These are phyloP conservation scores for Auriscalpium orientale DNA, from an alignment of 768 basidiomycete genomes.

Conservation along the genomic window DNA sequence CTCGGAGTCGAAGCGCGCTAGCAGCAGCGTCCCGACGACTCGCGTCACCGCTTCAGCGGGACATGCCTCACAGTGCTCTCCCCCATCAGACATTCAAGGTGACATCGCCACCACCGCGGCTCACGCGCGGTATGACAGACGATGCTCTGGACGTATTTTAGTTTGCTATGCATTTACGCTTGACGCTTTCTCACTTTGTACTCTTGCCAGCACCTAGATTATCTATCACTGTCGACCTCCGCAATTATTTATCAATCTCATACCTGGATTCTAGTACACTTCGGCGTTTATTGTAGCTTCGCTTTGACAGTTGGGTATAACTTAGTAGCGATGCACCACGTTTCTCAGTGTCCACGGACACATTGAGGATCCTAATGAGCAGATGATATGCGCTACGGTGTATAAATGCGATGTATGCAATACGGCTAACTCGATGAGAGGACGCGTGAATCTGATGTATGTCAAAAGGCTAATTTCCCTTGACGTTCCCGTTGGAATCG, in stretches of 20 bases:
- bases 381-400: too few relatives aligned
- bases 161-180: not conserved
- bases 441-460: too few relatives aligned
- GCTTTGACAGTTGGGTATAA: not conserved
- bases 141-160: constrained; percentile 9
- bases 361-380: too few relatives aligned
- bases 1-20: constrained; percentile 10
- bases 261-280: not conserved
- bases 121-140: constrained; percentile 11
- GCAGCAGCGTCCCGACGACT: not conserved
- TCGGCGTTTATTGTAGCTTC: not conserved
- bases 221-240: not conserved
- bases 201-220: not conserved
- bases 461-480: not conserved
- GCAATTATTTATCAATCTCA: not conserved
- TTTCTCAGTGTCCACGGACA: too few relatives aligned
- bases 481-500: not conserved
- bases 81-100: constrained; percentile 42
- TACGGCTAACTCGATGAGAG: too few relatives aligned
- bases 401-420: too few relatives aligned
- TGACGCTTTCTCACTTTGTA: not conserved
- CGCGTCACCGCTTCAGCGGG: constrained; percentile 15
- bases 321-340: not conserved
- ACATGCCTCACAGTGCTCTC: constrained; percentile 47
- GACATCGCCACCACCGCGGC: constrained; percentile 24